A percentile compares a stretch with the other conserved stretches of the same genome.
These are phyloP conservation scores for Coleophoma cylindrospora DNA, from an alignment of 2,329 filamentous ascomycete species.

Conservation along the genomic window DNA sequence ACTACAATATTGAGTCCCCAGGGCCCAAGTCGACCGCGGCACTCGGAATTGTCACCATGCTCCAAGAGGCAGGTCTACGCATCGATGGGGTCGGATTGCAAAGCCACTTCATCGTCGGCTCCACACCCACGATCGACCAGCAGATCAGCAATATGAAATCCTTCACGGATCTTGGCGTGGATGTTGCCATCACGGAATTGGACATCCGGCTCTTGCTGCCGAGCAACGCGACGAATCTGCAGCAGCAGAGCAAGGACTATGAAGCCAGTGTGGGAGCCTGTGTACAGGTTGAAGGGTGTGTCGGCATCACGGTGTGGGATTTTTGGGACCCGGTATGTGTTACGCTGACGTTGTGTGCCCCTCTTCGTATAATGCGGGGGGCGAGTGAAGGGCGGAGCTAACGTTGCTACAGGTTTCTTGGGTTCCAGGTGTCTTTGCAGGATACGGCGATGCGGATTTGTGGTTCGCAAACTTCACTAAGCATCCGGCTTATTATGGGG, in stretches of 20 bases:
- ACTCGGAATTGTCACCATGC: slow-evolving; percentile 35
- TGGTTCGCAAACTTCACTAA: slow-evolving; percentile 34
- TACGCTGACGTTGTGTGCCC: no score
- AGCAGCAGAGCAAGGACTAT: slow-evolving; percentile 43
- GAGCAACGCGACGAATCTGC: slow-evolving; percentile 29
- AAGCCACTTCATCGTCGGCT: slow-evolving; percentile 51
- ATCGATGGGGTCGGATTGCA: slow-evolving; percentile 62
- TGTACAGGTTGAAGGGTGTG: slow-evolving; percentile 16
- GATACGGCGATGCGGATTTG: slow-evolving; percentile 31
- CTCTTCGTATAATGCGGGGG: no score
- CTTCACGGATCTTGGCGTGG: slow-evolving; percentile 46
- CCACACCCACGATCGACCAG: slow-evolving; percentile 37
- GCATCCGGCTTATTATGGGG: slow-evolving; percentile 35
- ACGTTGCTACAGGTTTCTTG: slow-evolving; percentile 21
- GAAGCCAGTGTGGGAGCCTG: slow-evolving; percentile 19
- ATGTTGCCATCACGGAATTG: slow-evolving; percentile 58
- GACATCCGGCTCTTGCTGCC: slow-evolving; percentile 50
- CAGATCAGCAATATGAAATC: slow-evolving; percentile 39
- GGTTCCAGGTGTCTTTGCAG: slow-evolving; percentile 33
- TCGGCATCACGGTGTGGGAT: slow-evolving; percentile 25
- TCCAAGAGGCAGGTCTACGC: slow-evolving; percentile 43
- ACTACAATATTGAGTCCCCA: slow-evolving; percentile 56
- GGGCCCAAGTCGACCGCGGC: slow-evolving; percentile 40
- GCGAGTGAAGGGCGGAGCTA: no score
- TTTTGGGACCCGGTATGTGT: slow-evolving; percentile 16